Evolutionary conservation across 805 yeast genomes (phyloP), one percentile per base, ranked within the genome.

Genomic region (Komagataella populi): DNA sequence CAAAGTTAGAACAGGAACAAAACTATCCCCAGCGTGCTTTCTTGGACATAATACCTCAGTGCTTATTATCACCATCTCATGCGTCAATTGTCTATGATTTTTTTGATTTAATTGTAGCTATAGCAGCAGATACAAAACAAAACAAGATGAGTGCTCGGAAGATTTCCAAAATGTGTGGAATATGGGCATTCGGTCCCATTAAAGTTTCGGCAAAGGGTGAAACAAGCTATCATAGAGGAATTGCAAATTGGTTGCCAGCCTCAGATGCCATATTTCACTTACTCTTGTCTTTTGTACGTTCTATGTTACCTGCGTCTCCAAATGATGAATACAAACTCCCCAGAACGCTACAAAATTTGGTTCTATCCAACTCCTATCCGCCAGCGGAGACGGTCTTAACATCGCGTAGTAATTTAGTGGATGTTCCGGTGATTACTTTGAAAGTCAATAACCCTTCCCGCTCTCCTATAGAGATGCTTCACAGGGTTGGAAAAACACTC

Each of bases 21-120:
- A 77, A 79, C 6, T 86, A 71, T 60, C 89, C 93, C 1, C 74
- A 77, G 57, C 77, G 76, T 54, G 87, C 96, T 0, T 89, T 89
- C 61, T 66, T 86, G 47, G 83, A 83, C 49, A 77, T 84, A 52
- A 85, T 89, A 87, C 96, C 96, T 1, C 81, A 80, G 55, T 85
- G 95, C 64, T 70, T 87, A 20, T 76, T 84, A 2, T 82, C 93
- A 0, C 87, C 93, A 2, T 83, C 91, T 4, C 96, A 88, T 66
- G 95, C 96, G 0, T 83, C 93, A 1, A 87, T 90, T 4, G 91
- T 87, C 4, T 87, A 86, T 63, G 95, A 87, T 62, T 90, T 88
- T 59, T 76, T 88, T 58, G 96, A 89, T 60, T 72, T 89, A 43
- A 67, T 90, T 47, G 85, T 87, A 8, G 75, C 88, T 8, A 67